These are phyloP conservation scores for Hemileccinum hortonii DNA, from an alignment of 1,284 basidiomycete genomes.

Conservation along the genomic window DNA sequence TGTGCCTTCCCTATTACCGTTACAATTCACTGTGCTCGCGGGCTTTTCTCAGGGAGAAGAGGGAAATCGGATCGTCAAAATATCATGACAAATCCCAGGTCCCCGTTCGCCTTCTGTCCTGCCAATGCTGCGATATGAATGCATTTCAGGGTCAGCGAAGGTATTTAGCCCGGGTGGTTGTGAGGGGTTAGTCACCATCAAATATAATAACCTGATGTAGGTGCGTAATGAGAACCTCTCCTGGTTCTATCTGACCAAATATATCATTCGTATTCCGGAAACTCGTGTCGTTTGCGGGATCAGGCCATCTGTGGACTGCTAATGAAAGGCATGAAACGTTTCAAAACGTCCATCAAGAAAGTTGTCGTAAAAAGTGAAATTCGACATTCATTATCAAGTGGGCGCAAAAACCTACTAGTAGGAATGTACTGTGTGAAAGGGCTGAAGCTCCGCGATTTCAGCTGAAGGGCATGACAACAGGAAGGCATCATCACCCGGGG, in stretches of 20 bases:
- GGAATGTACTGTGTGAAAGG: no score
- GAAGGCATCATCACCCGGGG: no score
- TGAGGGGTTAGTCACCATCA: no score
- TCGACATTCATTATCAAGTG: background rate
- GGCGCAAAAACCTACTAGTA: background rate
- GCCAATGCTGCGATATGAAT: background rate
- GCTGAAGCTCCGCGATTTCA: background rate
- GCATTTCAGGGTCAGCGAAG: background rate
- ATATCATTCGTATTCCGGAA: constrained; percentile 5
- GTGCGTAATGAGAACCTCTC: background rate
- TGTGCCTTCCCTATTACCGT: no score
- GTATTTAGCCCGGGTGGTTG: background rate
- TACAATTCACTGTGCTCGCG: background rate
- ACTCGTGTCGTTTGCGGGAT: background rate
- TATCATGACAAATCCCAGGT: background rate
- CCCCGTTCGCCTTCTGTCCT: no score
- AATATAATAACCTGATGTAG: no score
- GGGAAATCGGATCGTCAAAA: background rate
- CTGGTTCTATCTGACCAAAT: constrained; percentile 4
- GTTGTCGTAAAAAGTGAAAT: background rate
- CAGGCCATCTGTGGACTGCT: background rate
- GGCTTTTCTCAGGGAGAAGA: background rate
- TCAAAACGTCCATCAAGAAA: background rate
- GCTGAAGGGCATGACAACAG: no score
- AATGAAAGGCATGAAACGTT: background rate